Conservation (phyloP, 1,284 basidiomycete genomes). For the Ganoderma lingzhi region DNA sequence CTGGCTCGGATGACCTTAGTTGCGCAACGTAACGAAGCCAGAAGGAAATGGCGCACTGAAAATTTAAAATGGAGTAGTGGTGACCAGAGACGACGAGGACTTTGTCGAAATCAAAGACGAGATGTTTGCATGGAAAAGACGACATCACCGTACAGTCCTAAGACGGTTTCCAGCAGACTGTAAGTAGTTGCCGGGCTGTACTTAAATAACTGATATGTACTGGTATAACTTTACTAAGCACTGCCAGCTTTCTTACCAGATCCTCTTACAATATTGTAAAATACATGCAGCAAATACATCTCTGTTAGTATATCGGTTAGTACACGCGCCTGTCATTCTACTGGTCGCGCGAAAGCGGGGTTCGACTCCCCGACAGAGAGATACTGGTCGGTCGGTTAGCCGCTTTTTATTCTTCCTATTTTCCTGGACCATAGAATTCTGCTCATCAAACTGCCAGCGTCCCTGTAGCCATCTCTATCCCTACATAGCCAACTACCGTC, state of each 20-base stretch:
- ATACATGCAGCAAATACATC: too few species aligned
- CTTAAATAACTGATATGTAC: too few species aligned
- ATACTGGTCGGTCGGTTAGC: too few species aligned
- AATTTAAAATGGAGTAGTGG: slow-evolving; percentile 26
- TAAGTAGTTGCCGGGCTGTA: too few species aligned
- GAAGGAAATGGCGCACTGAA: slow-evolving; percentile 19
- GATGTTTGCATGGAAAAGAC: slow-evolving; percentile 24
- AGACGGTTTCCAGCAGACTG: too few species aligned
- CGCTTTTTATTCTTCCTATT: not conserved
- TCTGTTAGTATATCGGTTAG: slow-evolving; percentile 19
- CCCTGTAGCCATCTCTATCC: too few species aligned
- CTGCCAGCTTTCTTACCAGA: too few species aligned
- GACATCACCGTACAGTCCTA: slow-evolving; percentile 4
- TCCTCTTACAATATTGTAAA: slow-evolving; percentile 8
- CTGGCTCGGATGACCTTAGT: slow-evolving; percentile 46
- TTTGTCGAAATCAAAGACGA: slow-evolving; percentile 18
- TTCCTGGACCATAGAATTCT: too few species aligned
- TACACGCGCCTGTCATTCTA: slow-evolving; percentile 6
- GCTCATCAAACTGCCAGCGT: too few species aligned
- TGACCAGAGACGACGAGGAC: slow-evolving; percentile 22
- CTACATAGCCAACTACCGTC: too few species aligned
- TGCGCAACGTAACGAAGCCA: not conserved
- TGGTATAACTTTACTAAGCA: too few species aligned
- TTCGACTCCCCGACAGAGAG: slow-evolving; percentile 52
- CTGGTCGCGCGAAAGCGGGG: slow-evolving; percentile 48